These are phyloP conservation scores for Terana coerulea DNA, from an alignment of 768 basidiomycete genomes.

Conservation along the genomic window DNA sequence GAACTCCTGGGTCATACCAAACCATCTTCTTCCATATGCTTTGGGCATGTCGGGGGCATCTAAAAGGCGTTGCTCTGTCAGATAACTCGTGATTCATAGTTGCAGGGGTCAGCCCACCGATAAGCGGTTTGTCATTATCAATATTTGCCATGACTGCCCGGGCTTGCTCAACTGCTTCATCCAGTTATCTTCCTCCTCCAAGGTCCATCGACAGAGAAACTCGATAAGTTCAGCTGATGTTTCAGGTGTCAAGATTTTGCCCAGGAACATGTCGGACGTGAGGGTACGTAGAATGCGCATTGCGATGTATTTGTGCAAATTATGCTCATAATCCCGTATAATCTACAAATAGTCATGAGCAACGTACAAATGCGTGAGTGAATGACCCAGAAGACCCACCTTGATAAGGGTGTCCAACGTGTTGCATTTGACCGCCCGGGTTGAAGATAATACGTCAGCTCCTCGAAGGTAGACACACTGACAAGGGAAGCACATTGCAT, in stretches of 20 bases:
- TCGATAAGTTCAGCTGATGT: not conserved
- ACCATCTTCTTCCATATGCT: constrained; percentile 18
- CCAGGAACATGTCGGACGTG: not conserved
- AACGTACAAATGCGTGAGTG: too few relatives aligned
- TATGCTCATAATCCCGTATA: not conserved
- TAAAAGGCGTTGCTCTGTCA: not conserved
- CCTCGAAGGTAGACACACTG: too few relatives aligned
- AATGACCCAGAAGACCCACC: too few relatives aligned
- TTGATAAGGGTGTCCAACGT: too few relatives aligned
- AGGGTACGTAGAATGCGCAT: not conserved
- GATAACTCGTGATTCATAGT: not conserved
- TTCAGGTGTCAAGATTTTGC: not conserved
- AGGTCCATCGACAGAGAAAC: not conserved
- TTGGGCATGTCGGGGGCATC: not conserved
- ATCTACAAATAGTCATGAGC: not conserved
- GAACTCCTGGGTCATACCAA: constrained; percentile 22
- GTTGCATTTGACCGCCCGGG: too few relatives aligned
- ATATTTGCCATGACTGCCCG: not conserved
- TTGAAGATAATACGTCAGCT: too few relatives aligned
- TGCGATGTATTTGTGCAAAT: constrained; percentile 1
- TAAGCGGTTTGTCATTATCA: not conserved
- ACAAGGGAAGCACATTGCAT: too few relatives aligned
- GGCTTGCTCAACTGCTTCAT: not conserved
- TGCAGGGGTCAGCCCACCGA: not conserved
- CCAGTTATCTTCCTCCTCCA: not conserved